Evolutionary conservation across 1,284 basidiomycete species (phyloP), one percentile per base, ranked within the genome.

Genomic region (Puccinia polysora): DNA sequence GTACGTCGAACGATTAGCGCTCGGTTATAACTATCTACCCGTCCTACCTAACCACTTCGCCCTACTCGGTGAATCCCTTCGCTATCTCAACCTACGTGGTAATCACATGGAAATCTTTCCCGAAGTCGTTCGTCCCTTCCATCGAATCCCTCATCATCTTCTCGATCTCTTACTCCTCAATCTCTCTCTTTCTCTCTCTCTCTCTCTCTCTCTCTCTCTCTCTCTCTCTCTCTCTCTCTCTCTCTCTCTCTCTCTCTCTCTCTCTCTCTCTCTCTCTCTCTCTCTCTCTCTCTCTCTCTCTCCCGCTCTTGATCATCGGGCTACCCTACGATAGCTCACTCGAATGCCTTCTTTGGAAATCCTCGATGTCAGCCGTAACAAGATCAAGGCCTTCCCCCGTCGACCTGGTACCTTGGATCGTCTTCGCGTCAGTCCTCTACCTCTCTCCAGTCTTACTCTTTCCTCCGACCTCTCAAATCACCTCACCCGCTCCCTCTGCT

Each of bases 351-450:
- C 88, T 3, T 84, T 98, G 74, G 94, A 98, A 81, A 96, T 95
- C 72, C 83, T 98, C 74, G 95, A 98, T 80, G 85, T 98, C 59
- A 93, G 91, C 75, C 87, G 91, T 75, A 98, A 98, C 82, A 91
- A 89, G 81, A 86, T 98, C 77, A 87, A 86, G 77, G 82, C 84
- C 59, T 82, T 97, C 43, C 95, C 95, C 8, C 82, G 85, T 1
- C 83, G 87, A 72, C 90, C 94, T 2, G 93, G 93, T 18, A 85
- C 87, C 4, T 84, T 98, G 18, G 81, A 85, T 63, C 85, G 88
- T 67, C 86, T 98, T 74, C 86, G 87, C 74, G 91, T 90, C 79
- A 55, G 84, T 81, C 43, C 43, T 47, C 38, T 52, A 72, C n/a
- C n/a, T 25, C n/a, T 7, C 50, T 3, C 36, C 43, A 38, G 10